Evolutionary conservation across 2,329 filamentous ascomycete genomes (phyloP).

Genomic region (Penicillium sp.): DNA sequence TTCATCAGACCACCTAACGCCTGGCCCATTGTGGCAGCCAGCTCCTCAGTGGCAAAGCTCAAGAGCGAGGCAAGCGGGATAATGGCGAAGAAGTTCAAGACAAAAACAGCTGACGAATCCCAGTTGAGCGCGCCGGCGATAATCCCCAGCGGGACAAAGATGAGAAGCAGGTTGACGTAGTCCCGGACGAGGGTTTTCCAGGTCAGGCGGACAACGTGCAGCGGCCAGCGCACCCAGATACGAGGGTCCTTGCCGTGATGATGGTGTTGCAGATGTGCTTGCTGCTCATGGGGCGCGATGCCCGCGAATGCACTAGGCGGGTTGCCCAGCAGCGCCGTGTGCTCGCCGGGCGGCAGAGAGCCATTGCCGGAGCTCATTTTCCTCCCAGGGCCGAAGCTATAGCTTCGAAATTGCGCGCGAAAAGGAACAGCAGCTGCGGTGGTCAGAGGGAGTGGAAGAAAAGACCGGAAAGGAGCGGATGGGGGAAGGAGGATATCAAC

Average conservation of each 20-base stretch:
- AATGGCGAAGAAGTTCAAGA: constrained; percentile 64
- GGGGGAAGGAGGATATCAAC: constrained; percentile 6
- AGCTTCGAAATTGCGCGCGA: constrained; percentile 29
- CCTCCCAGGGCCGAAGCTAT: constrained; percentile 29
- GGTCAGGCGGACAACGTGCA: constrained; percentile 39
- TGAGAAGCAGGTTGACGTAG: constrained; percentile 59
- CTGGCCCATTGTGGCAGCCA: constrained; percentile 60
- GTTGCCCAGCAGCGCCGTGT: constrained; percentile 32
- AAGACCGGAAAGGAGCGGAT: constrained; percentile 1
- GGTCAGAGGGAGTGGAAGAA: constrained; percentile 6
- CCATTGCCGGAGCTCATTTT: constrained; percentile 37
- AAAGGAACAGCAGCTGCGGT: constrained; percentile 27
- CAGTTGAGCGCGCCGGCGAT: constrained; percentile 59
- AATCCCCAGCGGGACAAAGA: constrained; percentile 65
- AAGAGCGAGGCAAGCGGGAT: constrained; percentile 60
- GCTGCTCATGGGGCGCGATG: constrained; percentile 15
- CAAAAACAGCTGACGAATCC: constrained; percentile 58
- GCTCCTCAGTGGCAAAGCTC: constrained; percentile 63
- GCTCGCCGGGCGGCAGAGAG: constrained; percentile 33
- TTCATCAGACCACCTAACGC: constrained; percentile 63
- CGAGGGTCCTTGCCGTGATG: constrained; percentile 38
- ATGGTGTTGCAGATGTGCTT: constrained; percentile 14
- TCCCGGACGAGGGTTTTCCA: constrained; percentile 48
- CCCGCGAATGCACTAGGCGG: constrained; percentile 20
- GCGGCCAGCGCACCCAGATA: constrained; percentile 42